Evolutionary conservation across 345 rosid genomes (phyloP).

Genomic region (Populus tremula): DNA sequence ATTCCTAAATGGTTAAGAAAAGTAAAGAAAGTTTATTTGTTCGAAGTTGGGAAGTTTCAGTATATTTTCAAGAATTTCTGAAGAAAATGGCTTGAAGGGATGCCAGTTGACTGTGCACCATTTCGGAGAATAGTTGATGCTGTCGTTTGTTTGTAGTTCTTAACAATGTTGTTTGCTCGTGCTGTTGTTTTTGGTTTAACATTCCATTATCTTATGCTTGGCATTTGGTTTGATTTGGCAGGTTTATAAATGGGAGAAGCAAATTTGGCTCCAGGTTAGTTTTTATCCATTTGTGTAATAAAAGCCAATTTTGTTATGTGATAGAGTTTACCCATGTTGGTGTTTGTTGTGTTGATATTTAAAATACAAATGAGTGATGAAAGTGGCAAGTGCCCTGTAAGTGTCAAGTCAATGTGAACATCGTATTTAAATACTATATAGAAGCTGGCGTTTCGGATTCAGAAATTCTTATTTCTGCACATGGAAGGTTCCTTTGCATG

Average conservation of each 20-base stretch:
- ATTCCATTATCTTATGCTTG: background rate
- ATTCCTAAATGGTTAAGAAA: no score
- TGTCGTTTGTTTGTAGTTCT: no score
- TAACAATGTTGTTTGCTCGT: no score
- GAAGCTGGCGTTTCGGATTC: background rate
- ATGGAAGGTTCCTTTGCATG: background rate
- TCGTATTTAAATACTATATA: background rate
- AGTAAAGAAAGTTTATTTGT: no score
- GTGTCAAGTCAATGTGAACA: background rate
- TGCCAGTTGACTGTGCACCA: no score
- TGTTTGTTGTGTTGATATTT: background rate
- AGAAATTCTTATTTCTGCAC: background rate
- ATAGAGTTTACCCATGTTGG: background rate
- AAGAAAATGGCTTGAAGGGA: no score
- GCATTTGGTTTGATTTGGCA: background rate
- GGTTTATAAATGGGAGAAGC: slow-evolving; percentile 7
- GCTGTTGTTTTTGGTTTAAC: background rate
- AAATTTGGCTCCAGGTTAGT: background rate
- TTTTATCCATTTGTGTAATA: background rate
- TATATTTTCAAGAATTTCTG: no score
- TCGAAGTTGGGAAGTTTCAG: no score
- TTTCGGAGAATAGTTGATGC: no score
- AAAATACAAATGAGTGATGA: background rate
- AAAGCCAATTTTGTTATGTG: no score
- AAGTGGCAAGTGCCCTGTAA: background rate